These are phyloP conservation scores for Saksenaea oblongispora DNA, from an alignment of 371 early-diverging fungal species.

Conservation along the genomic window DNA sequence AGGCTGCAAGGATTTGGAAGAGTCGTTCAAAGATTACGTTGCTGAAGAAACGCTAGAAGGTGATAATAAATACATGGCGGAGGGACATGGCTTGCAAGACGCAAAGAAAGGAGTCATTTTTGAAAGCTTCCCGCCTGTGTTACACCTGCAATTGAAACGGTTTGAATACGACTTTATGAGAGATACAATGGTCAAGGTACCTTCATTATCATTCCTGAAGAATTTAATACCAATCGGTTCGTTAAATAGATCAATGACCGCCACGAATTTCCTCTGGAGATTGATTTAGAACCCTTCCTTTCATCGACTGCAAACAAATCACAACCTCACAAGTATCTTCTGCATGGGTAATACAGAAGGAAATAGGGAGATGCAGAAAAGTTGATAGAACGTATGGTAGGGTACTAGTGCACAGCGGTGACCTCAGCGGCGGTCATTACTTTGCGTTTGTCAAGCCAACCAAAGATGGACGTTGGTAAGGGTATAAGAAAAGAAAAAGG, in stretches of 20 bases:
- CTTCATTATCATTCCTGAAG: not conserved
- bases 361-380: slow-evolving; percentile 5
- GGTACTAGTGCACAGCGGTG: slow-evolving; percentile 97
- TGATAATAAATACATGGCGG: slow-evolving; percentile 96
- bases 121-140: slow-evolving; percentile 92
- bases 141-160: slow-evolving; percentile 96
- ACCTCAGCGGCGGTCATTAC: slow-evolving; percentile 96
- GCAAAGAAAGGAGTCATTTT: slow-evolving; percentile 97
- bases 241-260: slow-evolving; percentile 86
- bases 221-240: not conserved
- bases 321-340: slow-evolving; percentile 70
- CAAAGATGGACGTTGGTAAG: slow-evolving; percentile 74
- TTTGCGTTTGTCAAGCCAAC: slow-evolving; percentile 89
- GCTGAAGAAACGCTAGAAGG: slow-evolving; percentile 91
- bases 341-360: slow-evolving; percentile 70
- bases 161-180: slow-evolving; percentile 96
- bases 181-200: slow-evolving; percentile 89
- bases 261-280: slow-evolving; percentile 88
- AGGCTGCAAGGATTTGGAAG: slow-evolving; percentile 84
- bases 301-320: slow-evolving; percentile 67
- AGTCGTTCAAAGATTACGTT: slow-evolving; percentile 90
- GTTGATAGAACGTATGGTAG: slow-evolving; percentile 27
- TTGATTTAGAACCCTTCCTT: slow-evolving; percentile 89
- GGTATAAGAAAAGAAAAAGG: slow-evolving; percentile 1
- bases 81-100: slow-evolving; percentile 93